Evolutionary conservation across 345 rosid genomes (phyloP).

Genomic region (Eucalyptus microcorys): DNA sequence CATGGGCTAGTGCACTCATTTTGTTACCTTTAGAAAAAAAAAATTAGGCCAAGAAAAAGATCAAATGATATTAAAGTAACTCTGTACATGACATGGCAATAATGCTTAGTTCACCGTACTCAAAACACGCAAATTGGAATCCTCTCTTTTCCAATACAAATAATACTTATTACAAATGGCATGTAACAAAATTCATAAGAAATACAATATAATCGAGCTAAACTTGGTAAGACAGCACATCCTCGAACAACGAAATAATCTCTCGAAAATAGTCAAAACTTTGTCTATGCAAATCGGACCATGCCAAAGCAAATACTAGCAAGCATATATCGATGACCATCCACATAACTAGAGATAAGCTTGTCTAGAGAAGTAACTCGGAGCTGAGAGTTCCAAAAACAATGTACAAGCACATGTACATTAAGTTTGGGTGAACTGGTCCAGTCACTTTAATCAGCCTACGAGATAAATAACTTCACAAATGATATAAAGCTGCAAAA

Average conservation of each 20-base stretch:
- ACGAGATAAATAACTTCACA: too few species aligned
- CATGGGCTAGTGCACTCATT: background rate
- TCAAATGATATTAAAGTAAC: background rate
- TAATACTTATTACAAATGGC: too few species aligned
- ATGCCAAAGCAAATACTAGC: background rate
- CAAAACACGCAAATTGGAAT: too few species aligned
- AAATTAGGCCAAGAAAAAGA: background rate
- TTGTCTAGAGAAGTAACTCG: background rate
- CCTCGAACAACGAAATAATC: too few species aligned
- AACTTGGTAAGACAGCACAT: too few species aligned
- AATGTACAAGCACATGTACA: too few species aligned
- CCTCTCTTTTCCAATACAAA: background rate
- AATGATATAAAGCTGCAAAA: too few species aligned
- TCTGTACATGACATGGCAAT: background rate
- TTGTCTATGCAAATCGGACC: accelerated
- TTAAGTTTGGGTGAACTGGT: accelerated
- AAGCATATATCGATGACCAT: too few species aligned
- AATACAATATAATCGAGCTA: too few species aligned
- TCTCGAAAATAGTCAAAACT: too few species aligned
- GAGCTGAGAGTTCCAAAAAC: background rate
- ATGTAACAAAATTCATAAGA: too few species aligned
- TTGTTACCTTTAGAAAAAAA: background rate
- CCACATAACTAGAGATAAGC: background rate
- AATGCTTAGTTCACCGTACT: background rate
- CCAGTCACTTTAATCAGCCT: accelerated